These are phyloP conservation scores for Calonectria honghensis DNA, from an alignment of 2,329 filamentous ascomycete species.

Conservation along the genomic window DNA sequence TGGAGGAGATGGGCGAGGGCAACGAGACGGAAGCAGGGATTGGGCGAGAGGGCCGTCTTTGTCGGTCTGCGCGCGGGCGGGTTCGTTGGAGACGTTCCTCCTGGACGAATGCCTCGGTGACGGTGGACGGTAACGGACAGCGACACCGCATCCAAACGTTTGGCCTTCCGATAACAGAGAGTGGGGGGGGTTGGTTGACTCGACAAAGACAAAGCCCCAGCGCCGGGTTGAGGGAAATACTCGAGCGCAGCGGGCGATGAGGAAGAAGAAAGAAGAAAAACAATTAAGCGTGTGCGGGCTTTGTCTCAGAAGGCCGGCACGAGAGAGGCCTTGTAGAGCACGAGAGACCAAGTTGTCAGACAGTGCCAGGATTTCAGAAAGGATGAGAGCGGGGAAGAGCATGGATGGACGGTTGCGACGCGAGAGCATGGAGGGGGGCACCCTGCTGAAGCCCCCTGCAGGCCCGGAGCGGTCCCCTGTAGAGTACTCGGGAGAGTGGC, in stretches of 20 bases:
- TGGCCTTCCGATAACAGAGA: constrained; percentile 5
- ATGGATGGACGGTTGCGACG: constrained; percentile 24
- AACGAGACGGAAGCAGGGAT: constrained; percentile 39
- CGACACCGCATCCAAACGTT: constrained; percentile 24
- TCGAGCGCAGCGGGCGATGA: constrained; percentile 3
- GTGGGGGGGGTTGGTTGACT: background rate
- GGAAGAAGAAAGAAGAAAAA: background rate
- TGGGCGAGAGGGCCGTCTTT: constrained; percentile 22
- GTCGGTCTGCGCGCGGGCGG: constrained; percentile 37
- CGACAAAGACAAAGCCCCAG: background rate
- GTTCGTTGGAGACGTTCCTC: constrained; percentile 12
- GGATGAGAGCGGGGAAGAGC: constrained; percentile 23
- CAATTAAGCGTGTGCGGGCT: constrained; percentile 34
- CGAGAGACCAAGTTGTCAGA: constrained; percentile 24
- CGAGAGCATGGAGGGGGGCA: constrained; percentile 12
- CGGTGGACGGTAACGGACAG: constrained; percentile 33
- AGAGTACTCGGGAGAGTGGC: constrained; percentile 16
- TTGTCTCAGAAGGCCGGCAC: constrained; percentile 26
- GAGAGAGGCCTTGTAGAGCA: constrained; percentile 2
- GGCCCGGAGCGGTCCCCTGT: constrained; percentile 13
- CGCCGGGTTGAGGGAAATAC: constrained; percentile 31
- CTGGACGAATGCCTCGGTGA: constrained; percentile 24
- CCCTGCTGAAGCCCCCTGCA: constrained; percentile 15
- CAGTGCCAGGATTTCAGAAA: constrained; percentile 21
- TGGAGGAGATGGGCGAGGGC: constrained; percentile 42